Evolutionary conservation across 805 yeast species (phyloP).

Genomic region (Candida easanensis): DNA sequence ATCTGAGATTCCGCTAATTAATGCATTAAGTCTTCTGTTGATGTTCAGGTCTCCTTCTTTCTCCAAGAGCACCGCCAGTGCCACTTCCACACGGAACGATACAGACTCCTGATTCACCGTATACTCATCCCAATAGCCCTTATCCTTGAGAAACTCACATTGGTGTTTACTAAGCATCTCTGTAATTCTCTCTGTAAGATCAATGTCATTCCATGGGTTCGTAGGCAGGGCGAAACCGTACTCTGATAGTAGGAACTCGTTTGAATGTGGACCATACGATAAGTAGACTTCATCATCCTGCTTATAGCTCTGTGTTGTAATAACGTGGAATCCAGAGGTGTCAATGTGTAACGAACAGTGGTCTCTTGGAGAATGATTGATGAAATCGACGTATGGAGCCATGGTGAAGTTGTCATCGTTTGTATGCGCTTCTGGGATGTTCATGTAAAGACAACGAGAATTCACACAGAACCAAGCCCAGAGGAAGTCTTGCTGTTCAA

Average conservation of each 20-base stretch:
- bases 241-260: conserved; percentile 77
- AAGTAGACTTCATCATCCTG: conserved; percentile 59
- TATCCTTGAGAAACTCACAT: conserved; percentile 42
- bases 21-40: conserved; percentile 22
- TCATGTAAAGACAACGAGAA: conserved; percentile 85
- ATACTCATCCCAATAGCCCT: conserved; percentile 71
- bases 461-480: conserved; percentile 88
- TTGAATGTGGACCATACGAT: conserved; percentile 86
- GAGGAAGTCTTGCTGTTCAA: conserved; percentile 33
- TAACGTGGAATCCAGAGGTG: conserved; percentile 50
- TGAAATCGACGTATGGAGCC: conserved; percentile 88
- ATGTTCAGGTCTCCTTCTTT: conserved; percentile 14
- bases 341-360: conserved; percentile 52
- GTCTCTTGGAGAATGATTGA: conserved; percentile 61
- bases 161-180: conserved; percentile 38
- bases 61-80: conserved; percentile 57
- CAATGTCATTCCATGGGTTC: conserved; percentile 71
- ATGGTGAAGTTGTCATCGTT: conserved; percentile 72
- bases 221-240: conserved; percentile 69
- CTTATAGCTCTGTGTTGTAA: conserved; percentile 31
- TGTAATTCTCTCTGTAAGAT: conserved; percentile 47
- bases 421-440: conserved; percentile 50
- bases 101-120: conserved; percentile 51
- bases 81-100: conserved; percentile 76
- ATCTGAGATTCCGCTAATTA: conserved; percentile 42